Evolutionary conservation across 768 basidiomycete genomes (phyloP), one percentile per base, ranked within the genome.

Genomic region (Nevesoporus exiguus): DNA sequence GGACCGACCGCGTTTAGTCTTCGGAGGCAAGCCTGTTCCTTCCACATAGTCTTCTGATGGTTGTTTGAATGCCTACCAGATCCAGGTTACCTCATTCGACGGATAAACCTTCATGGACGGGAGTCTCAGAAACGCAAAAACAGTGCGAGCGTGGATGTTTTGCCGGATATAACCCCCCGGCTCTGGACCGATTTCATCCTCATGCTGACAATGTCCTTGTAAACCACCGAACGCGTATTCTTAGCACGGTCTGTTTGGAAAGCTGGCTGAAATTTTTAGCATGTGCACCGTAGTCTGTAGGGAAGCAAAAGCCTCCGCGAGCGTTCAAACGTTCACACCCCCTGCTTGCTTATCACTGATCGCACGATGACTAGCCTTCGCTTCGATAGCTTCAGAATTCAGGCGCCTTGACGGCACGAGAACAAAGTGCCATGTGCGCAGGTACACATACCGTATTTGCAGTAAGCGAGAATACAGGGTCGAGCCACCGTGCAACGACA

Each of bases 251-350:
- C 15, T 27, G 22, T 13, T 1, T n/a, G 30, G 33, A 47, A 19
- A 29, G 7, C 14, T 2, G 49, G 39, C 39, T 49, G 34, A 22
- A 49, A 15, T 2, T 14, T 49, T 40, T 49, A 40, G 49, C 25
- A 40, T 30, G 29, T 40, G 30, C 49, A 31, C 29, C n/a, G n/a
- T n/a, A n/a, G n/a, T n/a, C n/a, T 34, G 29, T 17, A 42, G 49
- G 24, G 25, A 33, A 7, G 11, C 22, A 51, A 51, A 33, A 34
- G 10, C 31, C 40, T 7, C 49, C 49, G 41, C 41, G 40, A 51
- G 40, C 22, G 33, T 49, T 49, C 47, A 49, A 49, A 39, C 47
- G 11, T 37, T 42, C 41, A n/a, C 40, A 51, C 30, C 22, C 49
- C 34, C 34, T 14, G 31, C 13, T 17, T 36, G 34, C 34, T 36